Conservation (phyloP, 805 yeast genomes). For the Saccharomyces jurei region DNA sequence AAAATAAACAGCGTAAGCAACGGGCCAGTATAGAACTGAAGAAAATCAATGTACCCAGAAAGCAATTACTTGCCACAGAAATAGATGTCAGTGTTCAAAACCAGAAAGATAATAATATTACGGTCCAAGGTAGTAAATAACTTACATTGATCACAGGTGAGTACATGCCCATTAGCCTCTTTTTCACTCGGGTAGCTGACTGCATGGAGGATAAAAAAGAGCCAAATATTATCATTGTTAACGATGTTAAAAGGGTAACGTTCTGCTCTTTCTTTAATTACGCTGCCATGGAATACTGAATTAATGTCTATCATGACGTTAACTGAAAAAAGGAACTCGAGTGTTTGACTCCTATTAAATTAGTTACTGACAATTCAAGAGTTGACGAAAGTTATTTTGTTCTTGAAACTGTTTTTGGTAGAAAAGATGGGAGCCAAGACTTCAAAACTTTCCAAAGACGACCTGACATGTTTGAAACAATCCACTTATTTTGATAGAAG, state of each 20-base stretch:
- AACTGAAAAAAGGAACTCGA: not conserved
- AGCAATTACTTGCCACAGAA: not conserved
- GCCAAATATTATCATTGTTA: not conserved
- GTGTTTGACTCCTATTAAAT: too few relatives aligned
- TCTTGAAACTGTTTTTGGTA: not conserved
- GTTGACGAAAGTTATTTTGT: not conserved
- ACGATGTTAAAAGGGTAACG: not conserved
- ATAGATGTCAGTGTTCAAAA: not conserved
- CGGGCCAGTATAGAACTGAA: not conserved
- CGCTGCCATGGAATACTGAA: not conserved
- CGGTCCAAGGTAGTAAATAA: not conserved
- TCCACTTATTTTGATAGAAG: conserved; percentile 88
- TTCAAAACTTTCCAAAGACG: conserved; percentile 86
- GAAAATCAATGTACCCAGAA: not conserved
- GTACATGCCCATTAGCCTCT: not conserved
- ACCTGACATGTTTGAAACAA: conserved; percentile 68
- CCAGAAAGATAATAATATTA: not conserved
- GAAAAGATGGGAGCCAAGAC: conserved; percentile 83
- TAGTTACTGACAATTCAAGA: not conserved
- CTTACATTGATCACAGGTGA: not conserved
- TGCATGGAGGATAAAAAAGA: not conserved
- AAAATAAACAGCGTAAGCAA: not conserved
- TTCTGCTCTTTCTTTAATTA: not conserved
- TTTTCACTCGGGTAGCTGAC: not conserved
- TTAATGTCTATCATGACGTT: not conserved